Base-by-base conservation (phyloP, 2,329 filamentous ascomycete species). In the Penicillium expansum region DNA sequence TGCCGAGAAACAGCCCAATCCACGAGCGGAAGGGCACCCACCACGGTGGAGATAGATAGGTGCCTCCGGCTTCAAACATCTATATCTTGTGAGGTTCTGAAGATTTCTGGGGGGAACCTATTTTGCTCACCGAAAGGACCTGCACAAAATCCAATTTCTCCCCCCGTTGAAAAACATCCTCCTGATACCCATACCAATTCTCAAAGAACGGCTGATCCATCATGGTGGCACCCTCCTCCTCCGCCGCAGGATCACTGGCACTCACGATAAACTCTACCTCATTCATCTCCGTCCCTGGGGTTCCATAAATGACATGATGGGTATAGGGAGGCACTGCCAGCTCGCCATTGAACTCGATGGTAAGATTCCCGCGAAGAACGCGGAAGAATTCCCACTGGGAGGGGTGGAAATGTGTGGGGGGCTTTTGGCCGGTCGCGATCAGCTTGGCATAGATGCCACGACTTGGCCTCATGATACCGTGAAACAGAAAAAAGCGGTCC, bases 21-120 rank as follows among this genome's bases (percentile, higher is more conserved):
- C 24, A 37, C 16, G 22, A 39, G 4, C 53, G 38, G 27, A 51
- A 56, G 5, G 53, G 47, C 8, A 52, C 30, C 54, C 54, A 56
- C 20, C 35, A 38, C 11, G 48, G 54, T 4, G 39, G 27, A 1
- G 47, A 45, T 0, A 45, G 44, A 45, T 56, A 56, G 2, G 24
- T 24, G 10, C 39, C 54, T 30, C 54, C 54, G 4, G 49, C 48
- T 30, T 47, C 44, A n/a, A 48, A 35, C 18, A 48, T 35, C 45
- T 48, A 20, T 37, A 27, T 2, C n/a, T n/a, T 5, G 11, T 48
- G 4, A 37, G 8, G 9, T 1, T 22, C 22, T 9, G 30, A 2
- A n/a, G n/a, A 10, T 3, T 11, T n/a, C 14, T 2, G 4, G 35
- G 20, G 14, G 30, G 20, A 16, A 47, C 4, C 0, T n/a, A 11